phyloP scores from a whole-genome alignment of 305 asterid species.

The Fraxinus baroniana region DNA sequence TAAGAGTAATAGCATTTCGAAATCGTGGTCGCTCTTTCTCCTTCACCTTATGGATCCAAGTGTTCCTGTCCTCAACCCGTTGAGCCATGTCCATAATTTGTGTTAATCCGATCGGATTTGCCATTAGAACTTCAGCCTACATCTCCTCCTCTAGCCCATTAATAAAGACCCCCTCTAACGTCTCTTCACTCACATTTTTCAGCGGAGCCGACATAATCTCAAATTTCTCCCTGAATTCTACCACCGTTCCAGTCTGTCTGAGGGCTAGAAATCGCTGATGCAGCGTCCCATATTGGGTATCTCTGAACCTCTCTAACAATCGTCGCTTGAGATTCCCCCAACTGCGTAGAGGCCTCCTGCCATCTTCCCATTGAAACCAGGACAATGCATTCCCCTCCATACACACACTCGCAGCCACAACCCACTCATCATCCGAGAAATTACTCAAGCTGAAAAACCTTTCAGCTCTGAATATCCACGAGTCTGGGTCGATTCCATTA shows the following conservation, averaged over 20 bases:
- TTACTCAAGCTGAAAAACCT: too few species aligned
- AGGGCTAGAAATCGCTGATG: background rate
- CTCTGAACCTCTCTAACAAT: background rate
- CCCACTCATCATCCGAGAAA: background rate
- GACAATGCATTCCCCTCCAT: background rate
- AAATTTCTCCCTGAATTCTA: background rate
- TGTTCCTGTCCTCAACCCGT: background rate
- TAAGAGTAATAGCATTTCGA: too few species aligned
- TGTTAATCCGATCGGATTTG: background rate
- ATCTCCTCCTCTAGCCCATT: background rate
- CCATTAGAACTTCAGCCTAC: background rate
- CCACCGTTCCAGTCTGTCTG: background rate
- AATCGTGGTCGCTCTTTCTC: background rate
- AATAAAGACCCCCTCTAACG: background rate
- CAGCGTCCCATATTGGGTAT: background rate
- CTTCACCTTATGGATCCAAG: background rate
- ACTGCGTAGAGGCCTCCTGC: background rate
- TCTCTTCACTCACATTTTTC: background rate
- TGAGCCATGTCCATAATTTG: background rate
- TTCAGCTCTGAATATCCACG: background rate
- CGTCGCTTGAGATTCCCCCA: too few species aligned
- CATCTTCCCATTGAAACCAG: background rate
- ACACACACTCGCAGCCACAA: background rate
- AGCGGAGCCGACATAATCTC: background rate
- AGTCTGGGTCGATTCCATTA: background rate